Base-by-base conservation (phyloP, 208 protist species). In the Naegleria lovaniensis region DNA sequence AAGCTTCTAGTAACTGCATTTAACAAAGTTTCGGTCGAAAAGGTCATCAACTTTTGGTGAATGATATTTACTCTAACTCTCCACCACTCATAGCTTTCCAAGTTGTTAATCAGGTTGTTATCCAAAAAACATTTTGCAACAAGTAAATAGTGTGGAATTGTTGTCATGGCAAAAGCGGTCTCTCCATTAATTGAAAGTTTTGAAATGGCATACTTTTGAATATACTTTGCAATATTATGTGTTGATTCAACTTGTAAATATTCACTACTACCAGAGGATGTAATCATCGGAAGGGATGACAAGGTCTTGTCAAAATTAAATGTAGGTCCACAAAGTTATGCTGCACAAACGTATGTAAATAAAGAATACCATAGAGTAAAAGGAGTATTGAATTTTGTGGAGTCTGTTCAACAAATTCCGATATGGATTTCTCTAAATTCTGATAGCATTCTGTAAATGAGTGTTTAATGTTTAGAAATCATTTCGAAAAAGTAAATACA, bases 141-240 rank as follows among this genome's bases (percentile, higher is more conserved):
- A 9, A 59, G 5, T 38, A 88, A 40, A 59, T 59, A 88, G 39
- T 51, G n/a, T 36, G 85, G 85, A 59, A 36, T 29, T 43, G 5
- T 29, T 55, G 43, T 88, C 6, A 33, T 40, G 33, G 4, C 4
- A 59, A 43, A 59, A n/a, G 29, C 40, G 25, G 11, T 16, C 58
- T 88, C 85, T 29, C 85, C 85, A 29, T 59, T n/a, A 39, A 88
- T 88, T 7, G 85, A 88, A 39, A 88, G 38, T 58, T 59, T 5
- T 29, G 48, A 15, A 40, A 59, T 59, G 11, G 39, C 83, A 51
- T 51, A 33, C 48, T 48, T 41, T 86, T 86, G 83, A 33, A 51
- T 7, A 7, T 13, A 43, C 40, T 11, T 15, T 29, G 39, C 29
- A 36, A 11, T 79, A 36, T n/a, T 36, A 36, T 25, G n/a, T 36